Evolutionary conservation across 2,329 filamentous ascomycete species (phyloP), one percentile per base, ranked within the genome.

Genomic region (Pleoardoris graminearum): DNA sequence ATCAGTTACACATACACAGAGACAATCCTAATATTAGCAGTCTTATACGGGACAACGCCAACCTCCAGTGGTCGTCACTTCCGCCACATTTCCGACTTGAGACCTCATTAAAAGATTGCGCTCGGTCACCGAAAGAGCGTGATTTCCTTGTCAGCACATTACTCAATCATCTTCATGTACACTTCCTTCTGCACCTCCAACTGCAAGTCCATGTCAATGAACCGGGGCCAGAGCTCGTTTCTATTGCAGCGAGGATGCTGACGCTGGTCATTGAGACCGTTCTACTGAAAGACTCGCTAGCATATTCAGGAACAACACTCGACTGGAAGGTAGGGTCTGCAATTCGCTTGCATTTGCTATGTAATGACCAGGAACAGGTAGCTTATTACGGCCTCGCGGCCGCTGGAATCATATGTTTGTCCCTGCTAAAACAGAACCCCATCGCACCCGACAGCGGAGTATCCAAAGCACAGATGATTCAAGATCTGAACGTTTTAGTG

Each of bases 311-410:
- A 7, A 72, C 66, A 4, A 56, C 60, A 3, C 57, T 72, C 21
- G 57, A 67, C 0, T 73, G 69, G 69, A 71, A 70, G 60, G 69
- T 66, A 39, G 21, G 3, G 14, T 7, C 23, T 27, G 4, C 12
- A n/a, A n/a, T n/a, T n/a, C n/a, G 19, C 12, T 17, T 12, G 2
- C 11, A 2, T 16, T 7, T 8, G 2, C 8, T 12, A 27, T 22
- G 32, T 11, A 36, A 12, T 47, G 35, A 47, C 44, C 11, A 11
- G 3, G n/a, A 47, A 1, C 17, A 48, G 45, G 36, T 48, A 12
- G 47, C 47, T 2, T 66, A 67, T 37, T 73, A 71, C 45, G 70
- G 70, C 7, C 54, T 74, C 1, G 61, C 71, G n/a, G 70, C 71
- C 3, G 69, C 70, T 7, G 71, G 71, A 0, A 66, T 72, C 16